Conservation (phyloP, 176 grass and related monocot species). For the Paspalum vaginatum region DNA sequence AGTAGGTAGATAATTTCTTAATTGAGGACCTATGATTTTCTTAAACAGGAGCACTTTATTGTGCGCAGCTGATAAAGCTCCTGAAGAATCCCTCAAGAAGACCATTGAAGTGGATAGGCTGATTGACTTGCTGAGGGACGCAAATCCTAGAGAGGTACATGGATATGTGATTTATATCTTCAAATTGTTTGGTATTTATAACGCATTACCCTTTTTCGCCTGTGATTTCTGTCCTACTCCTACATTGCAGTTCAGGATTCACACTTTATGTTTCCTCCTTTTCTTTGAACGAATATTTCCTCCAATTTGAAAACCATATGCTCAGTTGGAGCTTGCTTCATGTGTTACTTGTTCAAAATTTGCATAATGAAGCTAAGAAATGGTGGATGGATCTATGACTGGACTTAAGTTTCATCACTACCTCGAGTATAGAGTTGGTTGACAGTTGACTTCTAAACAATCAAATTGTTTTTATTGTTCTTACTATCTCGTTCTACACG, state of each 20-base stretch:
- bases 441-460: not conserved
- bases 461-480: not conserved
- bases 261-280: not conserved
- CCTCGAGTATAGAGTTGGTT: not conserved
- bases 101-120: conserved; percentile 80
- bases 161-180: conserved; percentile 23
- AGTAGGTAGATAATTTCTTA: not conserved
- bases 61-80: conserved; percentile 56
- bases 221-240: not conserved
- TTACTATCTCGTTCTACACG: not conserved
- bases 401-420: conserved; percentile 16
- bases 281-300: not conserved
- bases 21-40: conserved; percentile 9
- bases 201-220: conserved; percentile 9
- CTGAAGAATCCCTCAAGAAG: conserved; percentile 80
- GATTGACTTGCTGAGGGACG: conserved; percentile 80
- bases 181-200: conserved; percentile 2
- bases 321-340: conserved; percentile 8
- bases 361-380: conserved; percentile 11
- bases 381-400: conserved; percentile 6
- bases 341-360: conserved; percentile 10
- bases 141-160: conserved; percentile 70
- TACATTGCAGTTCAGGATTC: not conserved
- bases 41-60: conserved; percentile 66
- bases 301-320: not conserved